phyloP scores from a whole-genome alignment of 345 rosid genomes.

The Pugionium dolabratum region DNA sequence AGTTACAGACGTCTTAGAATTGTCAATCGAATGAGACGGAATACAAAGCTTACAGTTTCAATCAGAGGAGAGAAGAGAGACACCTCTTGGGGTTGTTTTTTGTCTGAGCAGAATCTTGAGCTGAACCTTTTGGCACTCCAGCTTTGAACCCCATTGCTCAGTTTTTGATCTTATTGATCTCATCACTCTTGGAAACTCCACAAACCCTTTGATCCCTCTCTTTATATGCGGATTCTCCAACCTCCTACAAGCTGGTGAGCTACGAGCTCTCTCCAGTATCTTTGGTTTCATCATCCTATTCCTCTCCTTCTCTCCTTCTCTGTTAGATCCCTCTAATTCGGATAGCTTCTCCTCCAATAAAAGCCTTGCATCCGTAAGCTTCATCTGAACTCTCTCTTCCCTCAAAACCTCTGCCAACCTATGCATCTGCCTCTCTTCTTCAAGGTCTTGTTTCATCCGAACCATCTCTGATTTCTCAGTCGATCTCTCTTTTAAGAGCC shows the following conservation, averaged over 20 bases:
- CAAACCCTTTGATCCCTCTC: conserved; percentile 86
- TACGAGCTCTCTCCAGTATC: conserved; percentile 32
- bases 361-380: conserved; percentile 74
- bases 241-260: conserved; percentile 31
- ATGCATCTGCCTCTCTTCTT: conserved; percentile 81
- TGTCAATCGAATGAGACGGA: background rate
- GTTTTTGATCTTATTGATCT: conserved; percentile 67
- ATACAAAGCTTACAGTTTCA: conserved; percentile 19
- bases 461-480: conserved; percentile 53
- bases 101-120: conserved; percentile 73
- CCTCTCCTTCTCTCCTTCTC: conserved; percentile 33
- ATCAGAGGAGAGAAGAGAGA: conserved; percentile 23
- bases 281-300: conserved; percentile 24
- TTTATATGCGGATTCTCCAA: conserved; percentile 83
- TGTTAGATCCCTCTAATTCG: conserved; percentile 46
- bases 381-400: conserved; percentile 94
- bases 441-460: conserved; percentile 59
- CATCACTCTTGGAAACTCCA: conserved; percentile 75
- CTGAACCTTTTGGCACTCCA: conserved; percentile 83
- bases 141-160: conserved; percentile 75
- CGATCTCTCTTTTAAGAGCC: conserved; percentile 60
- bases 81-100: conserved; percentile 38
- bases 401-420: conserved; percentile 71
- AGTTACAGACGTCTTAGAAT: background rate
- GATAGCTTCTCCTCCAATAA: conserved; percentile 66